phyloP scores from a whole-genome alignment of 179 eudicot genomes.

The Beta macrorhiza region DNA sequence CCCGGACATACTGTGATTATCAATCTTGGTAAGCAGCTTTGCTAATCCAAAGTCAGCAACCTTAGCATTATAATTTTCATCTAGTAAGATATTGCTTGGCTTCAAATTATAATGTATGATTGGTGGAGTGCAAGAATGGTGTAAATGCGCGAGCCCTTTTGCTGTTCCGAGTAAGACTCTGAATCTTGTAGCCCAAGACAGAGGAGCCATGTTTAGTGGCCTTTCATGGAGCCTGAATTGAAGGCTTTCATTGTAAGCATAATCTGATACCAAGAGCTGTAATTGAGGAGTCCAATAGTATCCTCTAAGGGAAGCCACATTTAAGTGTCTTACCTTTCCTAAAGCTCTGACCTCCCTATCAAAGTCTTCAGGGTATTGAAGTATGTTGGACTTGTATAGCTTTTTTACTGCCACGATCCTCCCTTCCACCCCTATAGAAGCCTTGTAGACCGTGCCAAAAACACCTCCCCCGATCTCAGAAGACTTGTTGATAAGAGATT shows the following conservation, averaged over 20 bases:
- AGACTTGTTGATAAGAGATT: slow-evolving; percentile 61
- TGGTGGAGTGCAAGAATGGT: slow-evolving; percentile 77
- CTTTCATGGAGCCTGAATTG: slow-evolving; percentile 65
- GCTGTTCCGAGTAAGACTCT: slow-evolving; percentile 79
- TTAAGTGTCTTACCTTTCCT: slow-evolving; percentile 77
- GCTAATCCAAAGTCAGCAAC: slow-evolving; percentile 82
- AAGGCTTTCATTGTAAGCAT: slow-evolving; percentile 58
- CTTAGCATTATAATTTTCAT: slow-evolving; percentile 66
- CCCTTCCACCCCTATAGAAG: slow-evolving; percentile 52
- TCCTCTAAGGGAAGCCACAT: slow-evolving; percentile 66
- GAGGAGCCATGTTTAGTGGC: slow-evolving; percentile 47
- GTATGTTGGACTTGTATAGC: slow-evolving; percentile 54
- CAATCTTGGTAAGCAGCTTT: slow-evolving; percentile 57
- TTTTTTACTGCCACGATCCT: slow-evolving; percentile 66
- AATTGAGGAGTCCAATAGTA: slow-evolving; percentile 91
- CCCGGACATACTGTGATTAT: slow-evolving; percentile 45
- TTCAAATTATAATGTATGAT: slow-evolving; percentile 86
- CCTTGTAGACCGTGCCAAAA: slow-evolving; percentile 81
- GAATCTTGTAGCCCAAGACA: slow-evolving; percentile 68
- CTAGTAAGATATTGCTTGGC: slow-evolving; percentile 80
- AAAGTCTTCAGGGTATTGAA: slow-evolving; percentile 71
- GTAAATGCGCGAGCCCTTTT: slow-evolving; percentile 83
- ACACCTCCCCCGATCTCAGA: slow-evolving; percentile 70
- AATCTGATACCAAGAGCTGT: slow-evolving; percentile 82
- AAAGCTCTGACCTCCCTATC: slow-evolving; percentile 71